These are phyloP conservation scores for Fusarium avenaceum DNA, from an alignment of 2,329 filamentous ascomycete genomes.

Conservation along the genomic window DNA sequence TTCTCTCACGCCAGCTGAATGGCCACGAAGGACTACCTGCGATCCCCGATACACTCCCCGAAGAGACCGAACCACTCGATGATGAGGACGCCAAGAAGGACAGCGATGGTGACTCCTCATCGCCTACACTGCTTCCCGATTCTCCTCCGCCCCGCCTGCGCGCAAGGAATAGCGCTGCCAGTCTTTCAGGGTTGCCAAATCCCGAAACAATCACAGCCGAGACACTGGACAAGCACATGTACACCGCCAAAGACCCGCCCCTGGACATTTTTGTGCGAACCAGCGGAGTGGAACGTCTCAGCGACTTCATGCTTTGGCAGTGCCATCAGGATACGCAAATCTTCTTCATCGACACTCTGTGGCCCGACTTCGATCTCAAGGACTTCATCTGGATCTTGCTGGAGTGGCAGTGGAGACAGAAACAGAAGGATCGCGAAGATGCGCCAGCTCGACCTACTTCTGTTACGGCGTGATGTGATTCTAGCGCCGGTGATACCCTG, in stretches of 20 bases:
- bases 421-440: constrained; percentile 68
- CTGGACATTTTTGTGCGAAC: constrained; percentile 92
- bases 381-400: constrained; percentile 92
- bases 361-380: constrained; percentile 97
- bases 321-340: constrained; percentile 93
- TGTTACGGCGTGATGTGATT: constrained; percentile 46
- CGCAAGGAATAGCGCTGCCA: constrained; percentile 51
- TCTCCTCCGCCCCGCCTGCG: constrained; percentile 61
- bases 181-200: constrained; percentile 68
- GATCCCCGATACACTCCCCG: constrained; percentile 63
- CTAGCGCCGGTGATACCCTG: constrained; percentile 43
- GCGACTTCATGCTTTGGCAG: constrained; percentile 99
- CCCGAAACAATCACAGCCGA: constrained; percentile 89
- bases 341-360: constrained; percentile 90
- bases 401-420: constrained; percentile 84
- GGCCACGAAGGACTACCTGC: constrained; percentile 62
- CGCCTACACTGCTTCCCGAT: constrained; percentile 69
- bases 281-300: constrained; percentile 90
- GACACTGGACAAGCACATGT: constrained; percentile 87
- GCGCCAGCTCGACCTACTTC: constrained; percentile 53
- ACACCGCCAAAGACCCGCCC: constrained; percentile 87
- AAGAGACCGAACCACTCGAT: constrained; percentile 57
- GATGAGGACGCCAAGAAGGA: constrained; percentile 58
- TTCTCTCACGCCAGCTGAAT: constrained; percentile 75
- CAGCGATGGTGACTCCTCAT: constrained; percentile 70